Evolutionary conservation across 225 moss, liverwort and hornwort genomes (phyloP), one percentile per base, ranked within the genome.

Genomic region (Polytrichum commune): DNA sequence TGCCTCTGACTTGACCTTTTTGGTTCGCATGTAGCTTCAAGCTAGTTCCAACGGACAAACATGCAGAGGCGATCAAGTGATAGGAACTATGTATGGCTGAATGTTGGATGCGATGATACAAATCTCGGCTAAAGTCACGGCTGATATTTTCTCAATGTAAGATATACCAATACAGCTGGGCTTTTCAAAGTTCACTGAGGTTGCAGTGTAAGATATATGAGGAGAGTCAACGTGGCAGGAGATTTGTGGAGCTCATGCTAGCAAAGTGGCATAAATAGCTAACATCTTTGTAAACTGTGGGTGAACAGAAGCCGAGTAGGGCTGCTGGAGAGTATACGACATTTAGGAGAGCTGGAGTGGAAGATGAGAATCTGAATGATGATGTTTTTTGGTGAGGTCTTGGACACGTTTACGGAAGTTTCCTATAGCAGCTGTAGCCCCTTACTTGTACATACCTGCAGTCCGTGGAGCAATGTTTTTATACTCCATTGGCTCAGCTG

Each of bases 401-500:
- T 65, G 76, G 80, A 78, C 73, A 80, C 53, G 38, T 80, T 77
- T 86, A 83, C 78, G 83, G 73, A 56, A 73, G 70, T 62, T 73
- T 62, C 56, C 76, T 73, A 65, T 80, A 83, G 77, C 60, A 80
- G 67, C 67, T 70, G 69, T 75, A 75, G 65, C 70, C 55, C 80
- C 4, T 78, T 76, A 73, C 78, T 78, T 86, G 83, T 86, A 83
- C 62, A 86, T 86, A 80, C 71, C 78, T 83, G 86, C 80, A 76
- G 78, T 75, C 58, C 35, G 75, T 71, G 69, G 75, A 80, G 77
- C 73, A 55, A 38, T 84, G 70, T 74, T 72, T 46, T 76, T 16
- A 77, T 75, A 67, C 55, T 75, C 63, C 61, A 33, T 5, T 19
- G 71, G 46, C 71, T 71, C 27, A 71, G 57, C 23, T 61, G 71